Evolutionary conservation across 2,329 filamentous ascomycete genomes (phyloP).

Genomic region (Xylaria sp.): DNA sequence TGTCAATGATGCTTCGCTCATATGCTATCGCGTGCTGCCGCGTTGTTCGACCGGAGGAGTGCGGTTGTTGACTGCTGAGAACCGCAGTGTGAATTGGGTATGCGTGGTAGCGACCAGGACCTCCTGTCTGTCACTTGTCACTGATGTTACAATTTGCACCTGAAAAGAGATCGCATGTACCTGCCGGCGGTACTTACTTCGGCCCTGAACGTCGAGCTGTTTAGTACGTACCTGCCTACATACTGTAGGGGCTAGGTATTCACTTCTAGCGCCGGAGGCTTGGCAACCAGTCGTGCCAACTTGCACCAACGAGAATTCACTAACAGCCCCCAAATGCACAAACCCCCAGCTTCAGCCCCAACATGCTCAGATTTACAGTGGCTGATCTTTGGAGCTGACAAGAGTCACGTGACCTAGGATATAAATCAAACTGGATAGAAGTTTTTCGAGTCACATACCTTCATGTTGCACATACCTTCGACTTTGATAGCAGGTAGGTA

Average conservation of each 20-base stretch:
- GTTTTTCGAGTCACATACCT: too few relatives aligned
- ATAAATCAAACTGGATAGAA: neutral
- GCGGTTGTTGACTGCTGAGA: slow-evolving; percentile 10
- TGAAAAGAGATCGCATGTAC: slow-evolving; percentile 25
- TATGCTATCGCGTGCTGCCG: slow-evolving; percentile 5
- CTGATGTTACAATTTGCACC: slow-evolving; percentile 31
- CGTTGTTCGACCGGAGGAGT: slow-evolving; percentile 1
- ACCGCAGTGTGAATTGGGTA: slow-evolving; percentile 18
- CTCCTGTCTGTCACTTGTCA: slow-evolving; percentile 23
- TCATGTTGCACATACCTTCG: neutral
- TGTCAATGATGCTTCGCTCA: neutral
- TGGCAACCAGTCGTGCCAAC: slow-evolving; percentile 5
- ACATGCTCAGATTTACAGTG: neutral
- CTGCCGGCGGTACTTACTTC: slow-evolving; percentile 9
- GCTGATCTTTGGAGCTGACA: neutral
- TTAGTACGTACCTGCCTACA: slow-evolving; percentile 11
- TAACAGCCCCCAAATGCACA: too few relatives aligned
- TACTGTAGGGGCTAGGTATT: neutral
- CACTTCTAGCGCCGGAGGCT: slow-evolving; percentile 3
- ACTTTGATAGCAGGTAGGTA: neutral
- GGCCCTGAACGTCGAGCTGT: slow-evolving; percentile 2
- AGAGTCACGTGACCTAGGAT: neutral
- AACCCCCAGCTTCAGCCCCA: neutral
- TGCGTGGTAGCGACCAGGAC: slow-evolving; percentile 23
- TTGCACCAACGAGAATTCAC: too few relatives aligned